Percentiles rank a stretch among this genome's conserved stretches.
Evolutionary conservation across 768 basidiomycete genomes (phyloP).

Genomic region (Dentipellis fragilis): DNA sequence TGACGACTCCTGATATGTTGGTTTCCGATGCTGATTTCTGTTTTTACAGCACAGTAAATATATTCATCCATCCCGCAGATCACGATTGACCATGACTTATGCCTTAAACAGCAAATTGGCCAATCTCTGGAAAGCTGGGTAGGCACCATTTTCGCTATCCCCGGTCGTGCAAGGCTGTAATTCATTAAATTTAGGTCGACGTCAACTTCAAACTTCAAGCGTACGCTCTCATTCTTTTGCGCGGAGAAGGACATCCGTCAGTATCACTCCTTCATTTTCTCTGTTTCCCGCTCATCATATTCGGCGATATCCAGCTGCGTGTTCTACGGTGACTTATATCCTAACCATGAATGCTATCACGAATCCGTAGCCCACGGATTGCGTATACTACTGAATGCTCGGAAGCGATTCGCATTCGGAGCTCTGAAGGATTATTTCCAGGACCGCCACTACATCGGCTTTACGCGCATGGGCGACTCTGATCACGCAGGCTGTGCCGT

Average conservation of each 20-base stretch:
- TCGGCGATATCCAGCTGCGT: slow-evolving; percentile 46
- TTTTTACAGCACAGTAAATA: slow-evolving; percentile 47
- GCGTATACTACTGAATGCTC: slow-evolving; percentile 43
- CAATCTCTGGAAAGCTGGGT: slow-evolving; percentile 83
- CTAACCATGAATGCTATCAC: slow-evolving; percentile 58
- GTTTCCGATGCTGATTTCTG: neutral
- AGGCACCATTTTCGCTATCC: slow-evolving; percentile 14
- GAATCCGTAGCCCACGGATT: slow-evolving; percentile 41
- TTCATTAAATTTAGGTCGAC: slow-evolving; percentile 38
- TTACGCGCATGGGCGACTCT: slow-evolving; percentile 55
- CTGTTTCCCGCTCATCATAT: neutral
- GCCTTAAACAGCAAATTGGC: slow-evolving; percentile 42
- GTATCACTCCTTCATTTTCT: slow-evolving; percentile 18
- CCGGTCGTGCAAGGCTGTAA: neutral
- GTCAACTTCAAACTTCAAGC: slow-evolving; percentile 71
- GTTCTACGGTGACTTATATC: slow-evolving; percentile 82
- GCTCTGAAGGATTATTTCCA: slow-evolving; percentile 47
- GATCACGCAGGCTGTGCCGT: slow-evolving; percentile 57
- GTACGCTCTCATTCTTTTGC: slow-evolving; percentile 70
- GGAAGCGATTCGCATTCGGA: slow-evolving; percentile 63
- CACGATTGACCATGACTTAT: slow-evolving; percentile 1
- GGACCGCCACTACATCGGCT: slow-evolving; percentile 61
- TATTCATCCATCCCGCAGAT: neutral
- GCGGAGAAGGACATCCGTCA: slow-evolving; percentile 64
- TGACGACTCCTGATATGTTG: neutral